Evolutionary conservation across 2,329 filamentous ascomycete genomes (phyloP), one percentile per base, ranked within the genome.

Genomic region (Ophiosphaerella herpotricha): DNA sequence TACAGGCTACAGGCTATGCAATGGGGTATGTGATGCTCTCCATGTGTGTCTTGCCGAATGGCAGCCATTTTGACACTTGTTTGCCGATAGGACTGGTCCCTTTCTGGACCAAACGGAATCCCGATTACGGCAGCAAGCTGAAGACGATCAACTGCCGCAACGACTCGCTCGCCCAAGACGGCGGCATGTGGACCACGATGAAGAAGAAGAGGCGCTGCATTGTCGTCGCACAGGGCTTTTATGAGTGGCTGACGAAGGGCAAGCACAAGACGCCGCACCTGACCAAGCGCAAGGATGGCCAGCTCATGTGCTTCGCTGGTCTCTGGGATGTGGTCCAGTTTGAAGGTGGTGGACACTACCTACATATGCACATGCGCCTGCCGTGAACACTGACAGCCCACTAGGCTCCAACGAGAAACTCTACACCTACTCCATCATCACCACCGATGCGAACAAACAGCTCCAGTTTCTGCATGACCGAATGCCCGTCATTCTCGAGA

Each of bases 121-220:
- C 91, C 0, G 85, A 91, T 66, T 93, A 94, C 64, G 80, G 83
- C 23, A 85, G 85, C 1, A 80, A 91, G 72, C 81, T 96, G 79
- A 90, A 88, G 67, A 96, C 91, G 0, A 97, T 97, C 73, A 97
- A 99, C 74, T 97, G 93, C 71, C 86, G 93, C 3, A 90, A 93
- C 66, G 93, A 97, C 73, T 94, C 90, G 1, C 78, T 97, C 16
- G 79, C 84, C 5, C 83, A 87, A 8, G 81, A 87, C 7, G 83
- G 86, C 5, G 91, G 92, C 9, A 89, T 97, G 86, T 97, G 94
- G 94, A 88, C 84, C 36, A 85, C 83, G 1, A 95, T 97, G 89
- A 97, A 97, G 76, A 85, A 86, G 54, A 84, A 82, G 60, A 96
- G 97, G 75, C 82, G 94, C 26, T 97, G 94, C 70, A 80, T 97